phyloP scores from a whole-genome alignment of 306 rosid species.

The Lathyrus aphaca region DNA sequence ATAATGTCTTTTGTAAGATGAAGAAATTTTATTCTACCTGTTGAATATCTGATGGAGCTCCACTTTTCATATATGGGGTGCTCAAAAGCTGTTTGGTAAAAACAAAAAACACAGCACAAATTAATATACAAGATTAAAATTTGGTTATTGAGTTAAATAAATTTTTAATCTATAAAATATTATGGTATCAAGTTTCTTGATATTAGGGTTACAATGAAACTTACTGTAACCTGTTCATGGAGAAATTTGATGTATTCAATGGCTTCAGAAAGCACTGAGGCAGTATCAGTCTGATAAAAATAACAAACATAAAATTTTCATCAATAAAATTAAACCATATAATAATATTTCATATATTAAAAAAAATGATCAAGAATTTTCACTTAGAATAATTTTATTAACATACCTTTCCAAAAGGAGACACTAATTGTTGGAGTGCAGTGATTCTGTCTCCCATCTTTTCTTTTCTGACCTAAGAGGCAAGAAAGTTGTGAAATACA shows the following conservation, averaged over 20 bases:
- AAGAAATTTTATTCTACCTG: conserved; percentile 52
- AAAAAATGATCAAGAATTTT: conserved; percentile 41
- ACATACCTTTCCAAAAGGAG: conserved; percentile 95
- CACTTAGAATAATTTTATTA: background rate
- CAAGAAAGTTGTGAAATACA: conserved; percentile 37
- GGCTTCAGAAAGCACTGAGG: conserved; percentile 99
- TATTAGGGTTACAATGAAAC: conserved; percentile 39
- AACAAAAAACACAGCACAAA: background rate
- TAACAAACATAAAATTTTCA: conserved; percentile 29
- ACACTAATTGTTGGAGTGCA: conserved; percentile 99
- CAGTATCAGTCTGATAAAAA: conserved; percentile 94
- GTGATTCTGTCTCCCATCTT: conserved; percentile 99
- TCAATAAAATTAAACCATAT: conserved; percentile 8
- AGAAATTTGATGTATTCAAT: conserved; percentile 94
- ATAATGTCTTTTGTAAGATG: background rate
- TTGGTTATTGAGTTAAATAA: background rate
- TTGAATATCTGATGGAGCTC: conserved; percentile 76
- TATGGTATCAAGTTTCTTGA: background rate
- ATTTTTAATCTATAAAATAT: background rate
- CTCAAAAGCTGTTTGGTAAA: conserved; percentile 64
- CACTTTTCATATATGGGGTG: conserved; percentile 93
- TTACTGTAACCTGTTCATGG: conserved; percentile 92
- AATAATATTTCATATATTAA: background rate
- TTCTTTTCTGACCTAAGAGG: conserved; percentile 89
- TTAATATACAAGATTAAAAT: conserved; percentile 4